Evolutionary conservation across 257 asterid genomes (phyloP), one percentile per base, ranked within the genome.

Genomic region (Parsonsia alboflavescens): DNA sequence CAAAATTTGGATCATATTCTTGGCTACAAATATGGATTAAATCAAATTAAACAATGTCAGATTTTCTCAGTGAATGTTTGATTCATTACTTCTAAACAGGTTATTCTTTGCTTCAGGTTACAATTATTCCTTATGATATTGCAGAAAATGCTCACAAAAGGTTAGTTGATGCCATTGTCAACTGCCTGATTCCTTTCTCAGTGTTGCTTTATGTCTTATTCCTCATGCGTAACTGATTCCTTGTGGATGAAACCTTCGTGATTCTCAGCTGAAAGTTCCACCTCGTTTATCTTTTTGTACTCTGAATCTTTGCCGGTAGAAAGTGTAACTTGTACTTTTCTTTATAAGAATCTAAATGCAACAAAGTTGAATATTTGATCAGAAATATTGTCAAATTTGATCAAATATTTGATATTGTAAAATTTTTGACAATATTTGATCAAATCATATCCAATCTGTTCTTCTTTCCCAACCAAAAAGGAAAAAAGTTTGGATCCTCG

Each of bases 101-200:
- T 70, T 82, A 82, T 82, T 76, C 86, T 73, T 83, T 82, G 80
- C 82, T 70, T 82, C 73, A 73, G 39, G 15, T 2, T 16, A 52
- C 78, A 49, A 66, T 58, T 80, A 77, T 77, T 83, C 86, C 63
- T 21, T 65, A 57, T 58, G 11, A 66, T 50, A 33, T 6, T 54
- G 46, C 59, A 24, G 39, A 71, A 76, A 69, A 82, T 57, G 73
- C 46, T 69, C 53, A 73, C 22, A 59, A 82, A 76, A 39, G 59
- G 48, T 41, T 21, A 22, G 54, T 78, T 19, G 28, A 66, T 53
- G 10, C 65, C 71, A 59, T 30, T 28, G 8, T 44, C 44, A 12
- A 12, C 54, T 68, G 64, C 68, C 54, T 39, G 70, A 45, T 77
- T 62, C 52, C 82, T 28, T 11, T 6, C 76, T 24, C 41, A 46